Conservation (phyloP, 495 filamentous ascomycete species). For the Hypoxylon lenormandii region DNA sequence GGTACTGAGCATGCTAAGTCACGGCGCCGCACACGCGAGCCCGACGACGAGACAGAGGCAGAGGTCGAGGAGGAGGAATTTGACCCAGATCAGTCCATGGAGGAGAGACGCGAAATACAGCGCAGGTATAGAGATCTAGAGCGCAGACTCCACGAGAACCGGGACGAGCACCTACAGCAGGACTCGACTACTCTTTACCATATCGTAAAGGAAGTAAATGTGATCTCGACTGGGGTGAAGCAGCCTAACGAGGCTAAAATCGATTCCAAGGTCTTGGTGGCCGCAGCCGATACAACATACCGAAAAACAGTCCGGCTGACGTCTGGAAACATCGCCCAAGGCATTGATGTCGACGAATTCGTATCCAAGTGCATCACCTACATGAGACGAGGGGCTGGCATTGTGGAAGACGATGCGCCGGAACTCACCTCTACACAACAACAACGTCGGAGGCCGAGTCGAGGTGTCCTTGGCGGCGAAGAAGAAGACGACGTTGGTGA, state of each 20-base stretch:
- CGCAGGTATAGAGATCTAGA: constrained; percentile 75
- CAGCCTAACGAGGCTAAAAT: constrained; percentile 93
- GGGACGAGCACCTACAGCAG: constrained; percentile 72
- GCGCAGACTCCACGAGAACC: constrained; percentile 75
- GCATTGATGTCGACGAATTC: constrained; percentile 92
- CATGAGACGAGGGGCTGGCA: constrained; percentile 74
- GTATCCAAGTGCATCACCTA: constrained; percentile 89
- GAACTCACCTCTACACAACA: constrained; percentile 63
- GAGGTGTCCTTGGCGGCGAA: constrained; percentile 46
- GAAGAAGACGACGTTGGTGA: constrained; percentile 70
- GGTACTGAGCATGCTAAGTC: constrained; percentile 54
- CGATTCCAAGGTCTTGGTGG: constrained; percentile 85
- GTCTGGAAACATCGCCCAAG: constrained; percentile 73
- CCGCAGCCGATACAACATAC: constrained; percentile 78
- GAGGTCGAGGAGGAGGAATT: constrained; percentile 69
- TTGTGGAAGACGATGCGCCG: constrained; percentile 55
- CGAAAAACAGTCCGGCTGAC: constrained; percentile 77
- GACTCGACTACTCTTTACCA: constrained; percentile 71
- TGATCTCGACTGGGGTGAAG: constrained; percentile 75
- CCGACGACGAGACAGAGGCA: constrained; percentile 48
- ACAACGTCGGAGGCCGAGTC: constrained; percentile 51
- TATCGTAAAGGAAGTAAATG: constrained; percentile 73
- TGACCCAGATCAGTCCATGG: constrained; percentile 87
- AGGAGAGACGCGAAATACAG: constrained; percentile 78
- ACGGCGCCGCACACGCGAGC: constrained; percentile 55